phyloP scores from a whole-genome alignment of 2,329 filamentous ascomycete genomes.

The Akanthomyces lecanii region DNA sequence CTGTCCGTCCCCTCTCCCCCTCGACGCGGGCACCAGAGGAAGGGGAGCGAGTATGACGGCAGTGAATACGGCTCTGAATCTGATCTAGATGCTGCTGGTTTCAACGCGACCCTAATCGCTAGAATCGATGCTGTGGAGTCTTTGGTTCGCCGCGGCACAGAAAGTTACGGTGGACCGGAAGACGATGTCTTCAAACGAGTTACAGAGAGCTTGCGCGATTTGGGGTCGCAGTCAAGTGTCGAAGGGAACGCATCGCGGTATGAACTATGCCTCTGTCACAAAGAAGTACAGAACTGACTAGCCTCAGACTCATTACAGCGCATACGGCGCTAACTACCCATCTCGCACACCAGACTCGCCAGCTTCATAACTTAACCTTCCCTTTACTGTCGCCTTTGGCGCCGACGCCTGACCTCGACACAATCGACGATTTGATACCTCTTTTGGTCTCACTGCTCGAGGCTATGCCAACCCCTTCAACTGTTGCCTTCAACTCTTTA shows the following conservation, averaged over 20 bases:
- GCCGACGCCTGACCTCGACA: constrained; percentile 57
- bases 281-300: constrained; percentile 2
- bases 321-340: constrained; percentile 72
- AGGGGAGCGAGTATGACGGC: constrained; percentile 61
- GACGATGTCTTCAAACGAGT: constrained; percentile 67
- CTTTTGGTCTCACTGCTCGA: constrained; percentile 62
- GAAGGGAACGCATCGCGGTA: constrained; percentile 70
- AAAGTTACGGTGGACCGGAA: constrained; percentile 59
- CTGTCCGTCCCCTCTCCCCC: constrained; percentile 43
- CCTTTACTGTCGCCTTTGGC: constrained; percentile 66
- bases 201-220: constrained; percentile 63
- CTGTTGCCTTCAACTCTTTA: constrained; percentile 61
- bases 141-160: constrained; percentile 60
- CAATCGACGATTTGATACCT: constrained; percentile 65
- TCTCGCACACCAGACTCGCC: constrained; percentile 69
- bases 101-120: constrained; percentile 61
- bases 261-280: constrained; percentile 21
- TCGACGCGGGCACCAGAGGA: constrained; percentile 46
- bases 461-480: constrained; percentile 61
- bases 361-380: constrained; percentile 69
- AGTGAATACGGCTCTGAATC: constrained; percentile 71
- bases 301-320: constrained; percentile 64
- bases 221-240: constrained; percentile 68
- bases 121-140: constrained; percentile 71
- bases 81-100: constrained; percentile 64